Evolutionary conservation across 495 filamentous ascomycete genomes (phyloP).

Genomic region (Aspergillus steynii): DNA sequence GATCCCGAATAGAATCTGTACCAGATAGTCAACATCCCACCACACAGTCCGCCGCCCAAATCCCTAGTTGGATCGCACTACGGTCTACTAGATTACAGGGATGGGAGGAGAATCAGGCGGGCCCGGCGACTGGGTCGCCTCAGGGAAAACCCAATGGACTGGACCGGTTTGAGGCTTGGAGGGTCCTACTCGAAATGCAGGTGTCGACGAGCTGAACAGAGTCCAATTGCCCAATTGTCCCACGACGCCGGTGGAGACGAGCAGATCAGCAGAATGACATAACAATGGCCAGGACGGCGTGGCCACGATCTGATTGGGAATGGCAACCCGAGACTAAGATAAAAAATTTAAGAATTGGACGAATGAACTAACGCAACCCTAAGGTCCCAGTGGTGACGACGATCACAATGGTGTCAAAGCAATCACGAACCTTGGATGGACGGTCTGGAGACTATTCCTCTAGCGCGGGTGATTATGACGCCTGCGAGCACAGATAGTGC

Average conservation of each 20-base stretch:
- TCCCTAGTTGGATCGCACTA: background rate
- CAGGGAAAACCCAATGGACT: no score
- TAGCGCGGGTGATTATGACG: background rate
- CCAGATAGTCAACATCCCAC: background rate
- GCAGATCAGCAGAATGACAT: slow-evolving; percentile 13
- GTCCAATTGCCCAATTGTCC: background rate
- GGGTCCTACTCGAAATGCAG: background rate
- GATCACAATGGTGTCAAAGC: slow-evolving; percentile 12
- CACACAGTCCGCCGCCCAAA: background rate
- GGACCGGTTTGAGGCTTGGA: no score
- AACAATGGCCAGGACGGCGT: slow-evolving; percentile 4
- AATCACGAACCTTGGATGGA: background rate
- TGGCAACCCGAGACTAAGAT: slow-evolving; percentile 2
- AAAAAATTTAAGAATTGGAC: background rate
- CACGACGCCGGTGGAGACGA: slow-evolving; percentile 8
- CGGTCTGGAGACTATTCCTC: background rate
- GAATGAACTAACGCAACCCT: background rate
- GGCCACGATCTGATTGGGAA: slow-evolving; percentile 14
- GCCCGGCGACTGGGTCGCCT: background rate
- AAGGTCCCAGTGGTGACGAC: slow-evolving; percentile 6
- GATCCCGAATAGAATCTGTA: slow-evolving; percentile 10
- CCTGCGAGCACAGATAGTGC: background rate
- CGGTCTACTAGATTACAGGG: background rate
- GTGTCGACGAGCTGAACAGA: slow-evolving; percentile 3
- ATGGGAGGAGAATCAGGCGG: background rate